Conservation (phyloP, 257 asterid species). For the Rauvolfia tetraphylla region DNA sequence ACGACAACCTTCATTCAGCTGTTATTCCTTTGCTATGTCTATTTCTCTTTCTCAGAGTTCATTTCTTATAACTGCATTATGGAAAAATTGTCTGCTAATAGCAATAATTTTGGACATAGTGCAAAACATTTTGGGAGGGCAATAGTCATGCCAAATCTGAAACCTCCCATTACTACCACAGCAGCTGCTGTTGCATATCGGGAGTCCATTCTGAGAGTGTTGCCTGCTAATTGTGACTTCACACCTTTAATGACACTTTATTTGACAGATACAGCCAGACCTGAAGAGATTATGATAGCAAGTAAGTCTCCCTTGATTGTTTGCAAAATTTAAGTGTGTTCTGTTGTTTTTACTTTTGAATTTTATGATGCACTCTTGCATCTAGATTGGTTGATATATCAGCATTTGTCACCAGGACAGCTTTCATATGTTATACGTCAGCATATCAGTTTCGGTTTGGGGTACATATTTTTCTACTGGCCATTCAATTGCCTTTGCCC, state of each 20-base stretch:
- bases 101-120: slow-evolving; percentile 34
- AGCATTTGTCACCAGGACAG: not conserved
- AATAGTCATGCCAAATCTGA: slow-evolving; percentile 88
- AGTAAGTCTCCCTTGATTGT: slow-evolving; percentile 43
- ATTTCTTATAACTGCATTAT: slow-evolving; percentile 1
- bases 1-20: not conserved
- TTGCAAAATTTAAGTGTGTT: not conserved
- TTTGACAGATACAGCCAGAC: slow-evolving; percentile 79
- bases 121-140: slow-evolving; percentile 85
- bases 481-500: not conserved
- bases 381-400: not conserved
- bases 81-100: slow-evolving; percentile 10
- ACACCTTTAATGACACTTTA: slow-evolving; percentile 95
- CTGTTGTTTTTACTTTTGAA: not conserved
- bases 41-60: not conserved
- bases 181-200: slow-evolving; percentile 74
- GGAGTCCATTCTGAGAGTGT: slow-evolving; percentile 59
- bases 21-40: not conserved
- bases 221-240: slow-evolving; percentile 58
- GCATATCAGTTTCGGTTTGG: not conserved
- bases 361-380: not conserved
- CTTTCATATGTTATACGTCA: not conserved
- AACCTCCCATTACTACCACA: slow-evolving; percentile 87
- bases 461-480: not conserved
- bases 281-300: slow-evolving; percentile 75